Evolutionary conservation across 2,329 filamentous ascomycete species (phyloP).

Genomic region (Aspergillus proliferans): DNA sequence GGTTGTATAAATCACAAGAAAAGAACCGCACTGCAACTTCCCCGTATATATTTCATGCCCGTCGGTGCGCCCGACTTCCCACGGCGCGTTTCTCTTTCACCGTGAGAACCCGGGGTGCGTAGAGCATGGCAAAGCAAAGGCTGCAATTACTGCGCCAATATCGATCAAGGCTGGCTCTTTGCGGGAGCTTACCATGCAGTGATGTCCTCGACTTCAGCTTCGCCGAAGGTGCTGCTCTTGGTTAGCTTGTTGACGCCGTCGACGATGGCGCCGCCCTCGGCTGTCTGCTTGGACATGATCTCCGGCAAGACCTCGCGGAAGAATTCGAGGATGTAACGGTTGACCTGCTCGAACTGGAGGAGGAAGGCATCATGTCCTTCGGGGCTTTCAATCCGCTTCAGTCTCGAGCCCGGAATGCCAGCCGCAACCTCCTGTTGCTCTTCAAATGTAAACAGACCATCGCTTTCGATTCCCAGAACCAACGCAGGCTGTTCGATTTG

Average conservation of each 20-base stretch:
- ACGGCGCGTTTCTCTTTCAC: slow-evolving; percentile 12
- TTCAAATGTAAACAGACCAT: slow-evolving; percentile 93
- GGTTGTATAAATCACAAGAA: slow-evolving; percentile 29
- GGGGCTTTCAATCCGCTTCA: slow-evolving; percentile 85
- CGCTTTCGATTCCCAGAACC: slow-evolving; percentile 88
- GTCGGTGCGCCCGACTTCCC: slow-evolving; percentile 4
- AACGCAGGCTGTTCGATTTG: slow-evolving; percentile 83
- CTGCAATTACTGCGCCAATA: slow-evolving; percentile 26
- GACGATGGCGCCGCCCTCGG: slow-evolving; percentile 43
- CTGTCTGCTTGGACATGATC: slow-evolving; percentile 66
- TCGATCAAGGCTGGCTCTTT: background rate
- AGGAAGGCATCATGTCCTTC: slow-evolving; percentile 97
- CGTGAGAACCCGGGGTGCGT: slow-evolving; percentile 9
- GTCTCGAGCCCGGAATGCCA: slow-evolving; percentile 66
- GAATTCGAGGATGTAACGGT: slow-evolving; percentile 77
- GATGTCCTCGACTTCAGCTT: slow-evolving; percentile 93
- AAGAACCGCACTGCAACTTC: slow-evolving; percentile 29
- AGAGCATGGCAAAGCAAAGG: slow-evolving; percentile 12
- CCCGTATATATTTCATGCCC: slow-evolving; percentile 10
- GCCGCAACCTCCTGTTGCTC: slow-evolving; percentile 90
- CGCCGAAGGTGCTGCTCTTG: slow-evolving; percentile 88
- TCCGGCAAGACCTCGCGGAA: slow-evolving; percentile 76
- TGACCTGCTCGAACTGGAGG: slow-evolving; percentile 95
- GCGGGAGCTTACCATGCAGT: slow-evolving; percentile 68
- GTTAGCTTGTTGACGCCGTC: slow-evolving; percentile 57